Base-by-base conservation (phyloP, 352 stramenopile species). In the Pilasporangium apinafurcum region DNA sequence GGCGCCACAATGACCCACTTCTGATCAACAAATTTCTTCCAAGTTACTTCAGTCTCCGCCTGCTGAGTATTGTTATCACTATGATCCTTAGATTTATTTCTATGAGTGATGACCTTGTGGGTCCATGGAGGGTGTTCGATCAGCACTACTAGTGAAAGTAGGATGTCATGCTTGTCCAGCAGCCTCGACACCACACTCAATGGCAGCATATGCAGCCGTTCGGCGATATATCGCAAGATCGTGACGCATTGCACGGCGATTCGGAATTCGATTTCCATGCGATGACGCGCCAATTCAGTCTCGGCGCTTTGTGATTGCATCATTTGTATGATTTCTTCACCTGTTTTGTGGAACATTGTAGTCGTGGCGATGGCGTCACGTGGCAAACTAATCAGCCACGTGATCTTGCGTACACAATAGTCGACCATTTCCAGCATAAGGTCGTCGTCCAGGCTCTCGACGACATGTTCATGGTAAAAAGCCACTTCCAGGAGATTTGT, bases 81-180 rank as follows among this genome's bases (percentile, higher is more conserved):
- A n/a, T n/a, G n/a, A n/a, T n/a, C 22, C 45, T 8, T 64, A 3
- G 33, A 17, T 8, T 55, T 45, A 4, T 61, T 22, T 21, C 62
- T 49, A 13, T 32, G 21, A 31, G 25, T 21, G 18, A 71, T 4
- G 16, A 45, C 42, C 48, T 86, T 90, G 51, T 96, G 66, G 7
- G 92, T 98, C 95, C 95, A 98, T 16, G 95, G 95, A 21, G 95
- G 93, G 54, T 98, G 97, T 49, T 98, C 95, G 12, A 98, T 79
- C 8, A 98, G 73, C 24, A 75, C 76, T 3, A 95, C 78, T 16
- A 98, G 73, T 7, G 90, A 82, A 12, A 98, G 63, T 10, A 97
- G 72, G 36, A 95, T 77, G 56, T 98, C 95, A 53, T 98, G 94
- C n/a, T 89, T 98, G 51, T 98, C 91, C n/a, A 98, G 48, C 17